Evolutionary conservation across 805 yeast genomes (phyloP), one percentile per base, ranked within the genome.

Genomic region (Limtongozyma cylindracea): DNA sequence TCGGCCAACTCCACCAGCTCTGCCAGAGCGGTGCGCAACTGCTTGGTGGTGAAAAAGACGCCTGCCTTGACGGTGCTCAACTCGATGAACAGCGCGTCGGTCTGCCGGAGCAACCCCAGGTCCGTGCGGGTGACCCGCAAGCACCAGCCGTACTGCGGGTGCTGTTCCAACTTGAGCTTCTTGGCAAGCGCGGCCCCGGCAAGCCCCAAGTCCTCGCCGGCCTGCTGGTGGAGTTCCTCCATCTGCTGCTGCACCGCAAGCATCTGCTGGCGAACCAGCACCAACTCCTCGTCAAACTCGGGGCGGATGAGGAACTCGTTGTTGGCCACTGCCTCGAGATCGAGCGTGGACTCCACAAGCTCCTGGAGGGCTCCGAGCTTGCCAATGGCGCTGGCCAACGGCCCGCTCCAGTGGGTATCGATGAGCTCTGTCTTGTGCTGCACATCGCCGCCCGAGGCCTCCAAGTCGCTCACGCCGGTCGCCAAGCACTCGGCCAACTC

Each of bases 41-140:
- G 56, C 19, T 50, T 43, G 2, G 92, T 77, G 7, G 93, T 78
- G 52, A 88, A 88, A 41, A 57, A 78, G 4, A 84, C 84, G 25
- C 99, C 99, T 2, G 94, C 92, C 39, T 88, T 88, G 15, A 78
- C 91, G 0, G 95, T 84, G 23, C 80, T 74, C 20, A 84, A 50
- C 41, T 88, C 95, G 23, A 57, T 57, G 38, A 69, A 82, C 18
- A 61, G 56, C 25, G 51, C 53, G 1, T 48, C 41, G 1, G 53
- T 47, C 8, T 59, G 61, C 33, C 96, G 61, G 26, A 88, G 51
- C 11, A 73, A 69, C 8, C 71, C 54, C 3, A 93, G 82, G 36
- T 88, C 96, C 25, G 64, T 69, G 41, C 98, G 61, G 1, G 98
- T 88, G 12, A 88, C 60, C 32, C 96, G 56, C 56, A 84, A 63